Evolutionary conservation across 805 yeast genomes (phyloP).

Genomic region (Maudiozyma bulderi): DNA sequence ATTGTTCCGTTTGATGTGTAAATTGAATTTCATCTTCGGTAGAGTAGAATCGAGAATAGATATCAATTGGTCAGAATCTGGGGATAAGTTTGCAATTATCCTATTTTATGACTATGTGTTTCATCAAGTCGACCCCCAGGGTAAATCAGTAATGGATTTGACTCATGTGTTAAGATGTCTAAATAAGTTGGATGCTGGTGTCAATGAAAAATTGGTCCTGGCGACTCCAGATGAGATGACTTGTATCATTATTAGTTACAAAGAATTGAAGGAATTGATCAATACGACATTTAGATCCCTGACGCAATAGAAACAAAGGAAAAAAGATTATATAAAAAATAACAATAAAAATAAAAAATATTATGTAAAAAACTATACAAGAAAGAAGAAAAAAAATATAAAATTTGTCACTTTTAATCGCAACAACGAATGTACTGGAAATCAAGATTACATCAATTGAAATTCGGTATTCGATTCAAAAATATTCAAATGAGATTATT

Average conservation of each 20-base stretch:
- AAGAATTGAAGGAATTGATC: conserved; percentile 65
- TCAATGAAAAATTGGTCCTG: conserved; percentile 70
- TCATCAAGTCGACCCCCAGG: conserved; percentile 70
- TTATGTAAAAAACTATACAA: background rate
- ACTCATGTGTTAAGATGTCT: conserved; percentile 69
- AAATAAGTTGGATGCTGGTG: conserved; percentile 88
- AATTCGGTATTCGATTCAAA: background rate
- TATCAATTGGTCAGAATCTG: conserved; percentile 61
- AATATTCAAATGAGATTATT: background rate
- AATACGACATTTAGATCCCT: conserved; percentile 52
- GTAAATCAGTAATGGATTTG: conserved; percentile 70
- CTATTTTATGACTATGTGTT: conserved; percentile 79
- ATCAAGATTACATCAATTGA: background rate
- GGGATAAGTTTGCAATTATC: conserved; percentile 61
- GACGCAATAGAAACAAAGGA: conserved; percentile 11
- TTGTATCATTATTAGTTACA: conserved; percentile 76
- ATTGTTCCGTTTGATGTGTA: conserved; percentile 69
- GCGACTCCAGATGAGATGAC: conserved; percentile 79
- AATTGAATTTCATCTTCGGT: conserved; percentile 68
- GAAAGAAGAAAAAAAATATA: background rate
- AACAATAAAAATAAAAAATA: background rate
- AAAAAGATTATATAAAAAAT: background rate
- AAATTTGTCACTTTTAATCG: background rate
- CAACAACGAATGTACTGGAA: background rate
- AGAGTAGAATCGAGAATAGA: conserved; percentile 56